Percentiles rank a stretch among this genome's conserved stretches.
phyloP scores from a whole-genome alignment of 108 stramenopile genomes.

The Licmophora abbreviata region DNA sequence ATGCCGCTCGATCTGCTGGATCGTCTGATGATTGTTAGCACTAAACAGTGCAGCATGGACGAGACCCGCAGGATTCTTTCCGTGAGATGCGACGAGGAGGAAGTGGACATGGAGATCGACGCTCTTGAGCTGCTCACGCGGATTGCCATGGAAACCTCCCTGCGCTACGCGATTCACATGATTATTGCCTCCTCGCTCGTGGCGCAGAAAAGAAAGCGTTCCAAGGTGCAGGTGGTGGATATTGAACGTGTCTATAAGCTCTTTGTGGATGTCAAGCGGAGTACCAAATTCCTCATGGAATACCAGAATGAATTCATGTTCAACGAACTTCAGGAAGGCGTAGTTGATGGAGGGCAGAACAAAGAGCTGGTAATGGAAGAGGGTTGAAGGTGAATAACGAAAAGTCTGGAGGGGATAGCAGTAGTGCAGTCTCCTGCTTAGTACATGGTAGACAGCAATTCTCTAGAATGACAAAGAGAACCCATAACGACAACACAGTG shows the following conservation, averaged over 20 bases:
- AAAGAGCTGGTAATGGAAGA: no score
- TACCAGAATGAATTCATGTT: conserved; percentile 95
- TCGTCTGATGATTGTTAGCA: conserved; percentile 95
- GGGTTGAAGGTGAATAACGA: no score
- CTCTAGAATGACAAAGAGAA: no score
- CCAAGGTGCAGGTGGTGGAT: conserved; percentile 81
- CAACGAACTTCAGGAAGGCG: conserved; percentile 71
- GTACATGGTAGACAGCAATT: no score
- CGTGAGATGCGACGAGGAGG: conserved; percentile 92
- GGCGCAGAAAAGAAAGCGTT: conserved; percentile 84
- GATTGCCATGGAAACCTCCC: conserved; percentile 92
- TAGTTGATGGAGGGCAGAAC: conserved; percentile 45
- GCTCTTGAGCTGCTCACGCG: conserved; percentile 93
- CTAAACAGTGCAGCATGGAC: conserved; percentile 80
- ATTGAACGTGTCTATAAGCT: conserved; percentile 85
- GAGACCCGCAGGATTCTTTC: conserved; percentile 83
- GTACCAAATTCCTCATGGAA: conserved; percentile 98
- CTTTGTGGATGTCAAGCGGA: conserved; percentile 96
- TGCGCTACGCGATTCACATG: conserved; percentile 99
- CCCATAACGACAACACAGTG: no score
- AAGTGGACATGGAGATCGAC: conserved; percentile 95
- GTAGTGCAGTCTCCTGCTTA: no score
- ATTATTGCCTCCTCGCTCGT: conserved; percentile 89
- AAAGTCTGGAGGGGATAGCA: no score
- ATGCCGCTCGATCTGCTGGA: conserved; percentile 96